phyloP scores from a whole-genome alignment of 768 basidiomycete species.

The Collybiopsis confluens region DNA sequence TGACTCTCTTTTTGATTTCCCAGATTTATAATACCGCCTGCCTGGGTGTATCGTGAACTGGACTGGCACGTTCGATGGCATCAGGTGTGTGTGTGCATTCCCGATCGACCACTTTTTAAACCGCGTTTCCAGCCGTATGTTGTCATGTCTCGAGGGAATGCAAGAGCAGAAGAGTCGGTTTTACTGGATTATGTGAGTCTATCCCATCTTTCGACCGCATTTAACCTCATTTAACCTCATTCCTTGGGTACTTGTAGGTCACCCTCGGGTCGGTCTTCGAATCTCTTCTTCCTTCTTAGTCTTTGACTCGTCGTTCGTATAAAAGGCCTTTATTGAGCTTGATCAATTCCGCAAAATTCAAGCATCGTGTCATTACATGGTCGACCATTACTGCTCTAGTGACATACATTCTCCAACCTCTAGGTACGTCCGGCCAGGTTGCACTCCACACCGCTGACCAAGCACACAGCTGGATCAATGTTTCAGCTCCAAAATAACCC shows the following conservation, averaged over 20 bases:
- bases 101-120: neutral
- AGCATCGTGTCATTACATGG: slow-evolving; percentile 49
- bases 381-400: slow-evolving; percentile 46
- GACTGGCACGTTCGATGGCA: slow-evolving; percentile 55
- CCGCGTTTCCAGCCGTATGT: slow-evolving; percentile 51
- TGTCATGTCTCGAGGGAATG: slow-evolving; percentile 46
- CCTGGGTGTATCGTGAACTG: slow-evolving; percentile 42
- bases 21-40: slow-evolving; percentile 47
- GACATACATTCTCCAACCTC: slow-evolving; percentile 50
- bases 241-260: slow-evolving; percentile 26
- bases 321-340: slow-evolving; percentile 39
- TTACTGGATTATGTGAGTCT: slow-evolving; percentile 59
- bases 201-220: neutral
- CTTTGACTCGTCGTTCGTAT: neutral
- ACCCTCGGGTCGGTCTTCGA: slow-evolving; percentile 41
- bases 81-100: slow-evolving; percentile 42
- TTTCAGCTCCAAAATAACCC: slow-evolving; percentile 30
- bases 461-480: slow-evolving; percentile 35
- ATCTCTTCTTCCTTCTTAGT: neutral
- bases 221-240: neutral
- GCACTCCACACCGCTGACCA: slow-evolving; percentile 8
- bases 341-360: slow-evolving; percentile 43
- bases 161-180: slow-evolving; percentile 54
- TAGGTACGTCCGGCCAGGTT: slow-evolving; percentile 31
- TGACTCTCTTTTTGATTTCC: neutral